Evolutionary conservation across 1,139 yeast species (phyloP), one percentile per base, ranked within the genome.

Genomic region (Spencermartinsiella ligniputridi): DNA sequence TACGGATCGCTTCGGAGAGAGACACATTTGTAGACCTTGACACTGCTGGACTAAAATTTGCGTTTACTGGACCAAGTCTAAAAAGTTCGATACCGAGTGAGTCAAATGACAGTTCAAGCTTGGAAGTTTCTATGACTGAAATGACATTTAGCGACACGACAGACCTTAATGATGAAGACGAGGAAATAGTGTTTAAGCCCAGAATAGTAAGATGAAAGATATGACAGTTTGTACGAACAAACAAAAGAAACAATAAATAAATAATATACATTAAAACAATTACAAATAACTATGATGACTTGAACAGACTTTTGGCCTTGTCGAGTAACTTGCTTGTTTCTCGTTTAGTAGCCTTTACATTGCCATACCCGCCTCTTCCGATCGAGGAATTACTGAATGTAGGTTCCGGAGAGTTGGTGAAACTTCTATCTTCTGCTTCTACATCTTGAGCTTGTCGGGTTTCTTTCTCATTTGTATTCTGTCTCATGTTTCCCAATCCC

Each of bases 401-500:
- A n/a, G 63, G 54, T 29, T 44, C 43, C 12, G 48, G 43, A n/a
- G 47, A 45, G 37, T 35, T 42, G 11, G 24, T 37, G 24, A 44
- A 42, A 12, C 33, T 16, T 37, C 46, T 49, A 3, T 49, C 54
- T 18, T 52, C 55, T 11, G 68, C 76, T 42, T 81, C 89, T 2
- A 83, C 89, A 55, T 83, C 92, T 62, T 84, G 92, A 13, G 84
- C 73, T 53, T 71, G 75, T 48, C 92, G 70, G 3, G 88, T 75
- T 42, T 78, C 59, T 44, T 74, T 72, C 1, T 85, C 79, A 59
- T 83, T 81, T 37, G 72, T 73, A 62, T 83, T 83, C 66, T 45
- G 52, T 73, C 81, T 69, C 87, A 84, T 84, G 59, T 84, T 84
- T 3, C 94, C 94, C 40, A 78, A 81, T 1, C 94, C 94, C 8